Conservation (phyloP, 768 basidiomycete species). For the Kwoniella pini region DNA sequence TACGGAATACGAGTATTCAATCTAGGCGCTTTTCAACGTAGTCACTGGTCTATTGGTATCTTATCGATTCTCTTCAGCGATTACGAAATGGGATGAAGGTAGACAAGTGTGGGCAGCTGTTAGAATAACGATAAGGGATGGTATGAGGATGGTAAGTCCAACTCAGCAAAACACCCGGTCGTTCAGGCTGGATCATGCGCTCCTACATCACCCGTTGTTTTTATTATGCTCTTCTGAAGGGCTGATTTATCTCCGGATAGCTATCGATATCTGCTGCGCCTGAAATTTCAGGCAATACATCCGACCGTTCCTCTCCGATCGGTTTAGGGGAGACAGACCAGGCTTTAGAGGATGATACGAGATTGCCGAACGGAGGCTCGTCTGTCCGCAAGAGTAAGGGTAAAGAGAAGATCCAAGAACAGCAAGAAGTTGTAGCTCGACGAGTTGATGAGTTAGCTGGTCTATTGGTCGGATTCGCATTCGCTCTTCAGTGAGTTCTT, state of each 20-base stretch:
- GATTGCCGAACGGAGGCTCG: too few species aligned
- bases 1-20: background rate
- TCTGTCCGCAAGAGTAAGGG: background rate
- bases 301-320: constrained; percentile 14
- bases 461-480: constrained; percentile 48
- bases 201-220: too few species aligned
- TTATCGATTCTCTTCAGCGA: constrained; percentile 48
- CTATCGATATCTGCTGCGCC: background rate
- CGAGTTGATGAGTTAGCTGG: constrained; percentile 45
- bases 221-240: too few species aligned
- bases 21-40: constrained; percentile 2
- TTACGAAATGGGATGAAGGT: constrained; percentile 52
- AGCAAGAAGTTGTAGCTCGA: constrained; percentile 19
- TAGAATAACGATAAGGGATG: constrained; percentile 42
- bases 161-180: background rate
- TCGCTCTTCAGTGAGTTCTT: constrained; percentile 50
- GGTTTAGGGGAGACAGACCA: constrained; percentile 17
- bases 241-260: background rate
- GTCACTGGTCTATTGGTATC: constrained; percentile 50
- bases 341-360: background rate
- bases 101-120: constrained; percentile 50
- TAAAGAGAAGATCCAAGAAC: constrained; percentile 2
- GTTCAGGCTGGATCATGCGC: too few species aligned
- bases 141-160: constrained; percentile 44
- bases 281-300: background rate